phyloP scores from a whole-genome alignment of 164 flowering plant genomes.

The Santalum album region DNA sequence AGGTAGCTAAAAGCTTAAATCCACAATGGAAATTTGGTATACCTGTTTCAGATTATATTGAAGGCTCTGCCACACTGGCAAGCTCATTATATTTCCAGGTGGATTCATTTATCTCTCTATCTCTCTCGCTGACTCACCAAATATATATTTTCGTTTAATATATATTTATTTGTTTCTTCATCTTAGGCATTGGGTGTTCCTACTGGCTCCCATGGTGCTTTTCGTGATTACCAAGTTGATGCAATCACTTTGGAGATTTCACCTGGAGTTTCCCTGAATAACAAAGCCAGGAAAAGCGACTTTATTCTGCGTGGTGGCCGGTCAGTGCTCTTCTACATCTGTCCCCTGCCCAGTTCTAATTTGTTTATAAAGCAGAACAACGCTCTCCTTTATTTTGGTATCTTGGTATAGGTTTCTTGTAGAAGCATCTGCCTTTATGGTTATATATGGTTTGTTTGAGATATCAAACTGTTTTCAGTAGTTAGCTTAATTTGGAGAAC shows the following conservation, averaged over 20 bases:
- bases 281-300: slow-evolving; percentile 30
- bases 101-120: background rate
- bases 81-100: slow-evolving; percentile 86
- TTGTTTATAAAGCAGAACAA: background rate
- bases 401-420: too few relatives aligned
- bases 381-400: too few relatives aligned
- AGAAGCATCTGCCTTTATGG: too few relatives aligned
- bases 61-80: slow-evolving; percentile 78
- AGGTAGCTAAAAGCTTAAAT: slow-evolving; percentile 51
- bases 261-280: slow-evolving; percentile 33
- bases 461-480: too few relatives aligned
- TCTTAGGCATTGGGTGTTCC: slow-evolving; percentile 85
- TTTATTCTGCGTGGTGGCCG: slow-evolving; percentile 65
- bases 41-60: slow-evolving; percentile 59
- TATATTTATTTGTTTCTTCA: background rate
- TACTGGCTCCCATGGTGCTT: slow-evolving; percentile 81
- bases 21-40: slow-evolving; percentile 76
- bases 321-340: slow-evolving; percentile 25
- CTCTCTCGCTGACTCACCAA: background rate
- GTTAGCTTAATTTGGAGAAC: too few relatives aligned
- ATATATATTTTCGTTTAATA: background rate
- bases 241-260: slow-evolving; percentile 76
- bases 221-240: slow-evolving; percentile 88
- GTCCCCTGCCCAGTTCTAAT: background rate
- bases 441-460: too few relatives aligned